Base-by-base conservation (phyloP, 306 rosid species). In the Herpetospermum pedunculosum region DNA sequence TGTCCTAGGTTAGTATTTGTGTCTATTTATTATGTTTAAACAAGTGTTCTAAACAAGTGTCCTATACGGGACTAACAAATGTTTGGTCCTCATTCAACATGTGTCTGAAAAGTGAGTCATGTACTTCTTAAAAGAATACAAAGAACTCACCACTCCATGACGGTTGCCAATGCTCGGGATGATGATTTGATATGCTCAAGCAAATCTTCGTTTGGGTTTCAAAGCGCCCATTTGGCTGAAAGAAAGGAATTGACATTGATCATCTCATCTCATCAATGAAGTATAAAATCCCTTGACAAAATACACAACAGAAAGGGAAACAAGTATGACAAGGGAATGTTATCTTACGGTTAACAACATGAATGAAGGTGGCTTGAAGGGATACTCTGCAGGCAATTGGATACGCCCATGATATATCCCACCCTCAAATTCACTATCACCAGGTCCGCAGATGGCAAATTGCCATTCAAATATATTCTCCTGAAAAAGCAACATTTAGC, bases 161-260 rank as follows among this genome's bases (percentile, higher is more conserved):
- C 3, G 98, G 98, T 70, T 91, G 98, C 98, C 98, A 93, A 67
- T 93, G 98, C 89, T 93, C 98, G 12, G 98, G 98, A 68, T 93
- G 98, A 79, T 93, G 94, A 84, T 94, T 91, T 2, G 98, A 94
- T 76, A 94, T 94, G 95, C 97, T 91, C 75, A 94, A 89, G 80
- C 99, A 94, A 83, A 94, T 94, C 88, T 91, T 94, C 21, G 97
- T 91, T 67, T 91, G 99, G 40, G 96, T 91, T 80, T 91, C 96
- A 40, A 94, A 94, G 29, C 99, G 99, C 44, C 99, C 99, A 82
- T 84, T 94, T 10, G 96, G 91, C 99, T 94, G 91, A 75, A 77
- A 44, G 40, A 77, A 44, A 62, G 48, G 52, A 83, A 79, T 49
- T 47, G 40, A 14, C 80, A 75, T 11, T 60, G 29, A 53, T 81